Conservation (phyloP, 2,329 filamentous ascomycete genomes). For the Paraphaeosphaeria sporulosa region DNA sequence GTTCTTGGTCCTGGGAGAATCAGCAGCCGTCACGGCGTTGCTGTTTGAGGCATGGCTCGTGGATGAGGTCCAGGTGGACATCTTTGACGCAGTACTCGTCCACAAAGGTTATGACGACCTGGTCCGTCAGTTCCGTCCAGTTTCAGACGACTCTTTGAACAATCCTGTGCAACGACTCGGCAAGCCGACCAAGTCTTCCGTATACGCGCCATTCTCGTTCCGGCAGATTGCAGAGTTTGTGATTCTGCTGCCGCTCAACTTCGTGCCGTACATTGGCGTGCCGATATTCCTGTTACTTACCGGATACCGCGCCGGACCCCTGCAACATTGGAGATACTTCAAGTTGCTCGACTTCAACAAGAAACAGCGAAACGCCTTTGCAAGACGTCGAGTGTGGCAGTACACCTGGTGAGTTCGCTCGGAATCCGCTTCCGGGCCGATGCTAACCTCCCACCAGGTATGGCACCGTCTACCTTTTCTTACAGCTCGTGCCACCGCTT, state of each 20-base stretch:
- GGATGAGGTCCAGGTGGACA: slow-evolving; percentile 79
- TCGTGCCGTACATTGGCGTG: slow-evolving; percentile 83
- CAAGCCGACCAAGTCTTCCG: slow-evolving; percentile 76
- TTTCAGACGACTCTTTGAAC: slow-evolving; percentile 69
- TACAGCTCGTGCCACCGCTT: slow-evolving; percentile 87
- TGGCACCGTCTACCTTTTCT: slow-evolving; percentile 80
- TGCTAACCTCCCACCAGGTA: slow-evolving; percentile 62
- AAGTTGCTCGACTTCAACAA: slow-evolving; percentile 77
- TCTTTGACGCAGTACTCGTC: slow-evolving; percentile 81
- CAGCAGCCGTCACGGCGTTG: slow-evolving; percentile 67
- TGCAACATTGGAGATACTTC: slow-evolving; percentile 92
- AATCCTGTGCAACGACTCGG: slow-evolving; percentile 82
- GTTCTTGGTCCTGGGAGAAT: slow-evolving; percentile 78
- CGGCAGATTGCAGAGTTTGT: slow-evolving; percentile 90
- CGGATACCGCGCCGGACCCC: slow-evolving; percentile 83
- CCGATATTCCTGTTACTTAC: slow-evolving; percentile 88
- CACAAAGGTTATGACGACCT: slow-evolving; percentile 72
- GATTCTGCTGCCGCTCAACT: slow-evolving; percentile 72
- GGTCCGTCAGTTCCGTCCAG: slow-evolving; percentile 58
- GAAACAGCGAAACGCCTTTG: slow-evolving; percentile 74
- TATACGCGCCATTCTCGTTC: slow-evolving; percentile 88
- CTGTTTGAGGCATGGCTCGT: slow-evolving; percentile 61
- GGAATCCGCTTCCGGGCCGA: not conserved
- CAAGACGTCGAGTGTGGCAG: slow-evolving; percentile 74
- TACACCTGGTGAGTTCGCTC: slow-evolving; percentile 73